Evolutionary conservation across 257 asterid species (phyloP).

Genomic region (Sherardia arvensis): DNA sequence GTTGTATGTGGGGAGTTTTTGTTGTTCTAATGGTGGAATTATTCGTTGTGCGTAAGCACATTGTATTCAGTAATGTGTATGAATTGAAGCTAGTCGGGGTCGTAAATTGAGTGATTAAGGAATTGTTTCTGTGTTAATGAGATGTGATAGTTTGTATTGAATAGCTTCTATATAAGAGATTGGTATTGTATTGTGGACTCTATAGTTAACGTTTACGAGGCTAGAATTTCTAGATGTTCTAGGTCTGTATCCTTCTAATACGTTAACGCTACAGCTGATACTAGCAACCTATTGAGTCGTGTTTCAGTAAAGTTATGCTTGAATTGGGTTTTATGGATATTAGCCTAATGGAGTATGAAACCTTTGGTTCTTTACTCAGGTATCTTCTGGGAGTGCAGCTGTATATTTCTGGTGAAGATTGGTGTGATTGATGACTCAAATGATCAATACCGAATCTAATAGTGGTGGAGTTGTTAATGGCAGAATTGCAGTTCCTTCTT

Average conservation of each 20-base stretch:
- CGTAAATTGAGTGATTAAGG: not conserved
- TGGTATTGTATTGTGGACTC: not conserved
- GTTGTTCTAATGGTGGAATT: not conserved
- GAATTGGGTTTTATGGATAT: not conserved
- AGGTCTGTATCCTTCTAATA: not conserved
- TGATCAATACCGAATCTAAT: constrained; percentile 48
- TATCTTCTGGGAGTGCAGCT: constrained; percentile 8
- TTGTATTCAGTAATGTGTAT: not conserved
- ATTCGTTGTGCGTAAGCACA: not conserved
- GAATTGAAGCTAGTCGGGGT: no score
- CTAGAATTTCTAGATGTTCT: not conserved
- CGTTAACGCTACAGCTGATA: not conserved
- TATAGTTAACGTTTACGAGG: not conserved
- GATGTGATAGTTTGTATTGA: not conserved
- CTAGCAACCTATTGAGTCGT: not conserved
- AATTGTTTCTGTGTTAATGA: not conserved
- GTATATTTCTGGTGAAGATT: constrained; percentile 2
- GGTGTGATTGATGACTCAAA: constrained; percentile 24
- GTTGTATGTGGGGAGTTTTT: not conserved
- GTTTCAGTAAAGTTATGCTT: not conserved
- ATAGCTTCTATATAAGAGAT: not conserved
- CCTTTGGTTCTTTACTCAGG: constrained; percentile 17
- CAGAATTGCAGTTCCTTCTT: constrained; percentile 13
- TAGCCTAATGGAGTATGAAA: not conserved
- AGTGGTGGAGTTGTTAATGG: constrained; percentile 26